These are phyloP conservation scores for Poa pratensis DNA, from an alignment of 176 grass and related monocot species.

Conservation along the genomic window DNA sequence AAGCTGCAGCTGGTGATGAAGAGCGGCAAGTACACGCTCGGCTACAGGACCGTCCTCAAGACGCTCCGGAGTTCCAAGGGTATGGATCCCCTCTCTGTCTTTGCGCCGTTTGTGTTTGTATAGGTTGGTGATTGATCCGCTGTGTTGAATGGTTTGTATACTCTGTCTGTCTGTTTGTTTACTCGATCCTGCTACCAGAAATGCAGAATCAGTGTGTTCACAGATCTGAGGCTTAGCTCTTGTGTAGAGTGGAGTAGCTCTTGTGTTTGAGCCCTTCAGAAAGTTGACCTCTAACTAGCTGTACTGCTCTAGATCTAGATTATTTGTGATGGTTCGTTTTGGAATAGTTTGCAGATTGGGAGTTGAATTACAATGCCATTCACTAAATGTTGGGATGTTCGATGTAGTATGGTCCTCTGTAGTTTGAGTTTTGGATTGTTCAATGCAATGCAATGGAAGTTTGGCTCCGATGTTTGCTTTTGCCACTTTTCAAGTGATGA, in stretches of 20 bases:
- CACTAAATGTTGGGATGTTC: not conserved
- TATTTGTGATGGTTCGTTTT: not conserved
- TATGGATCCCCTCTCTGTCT: conserved; percentile 18
- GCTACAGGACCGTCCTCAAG: conserved; percentile 96
- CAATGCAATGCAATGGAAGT: not conserved
- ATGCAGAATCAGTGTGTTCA: not conserved
- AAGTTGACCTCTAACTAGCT: not conserved
- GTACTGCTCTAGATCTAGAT: not conserved
- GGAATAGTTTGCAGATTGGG: not conserved
- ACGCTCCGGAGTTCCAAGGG: conserved; percentile 93
- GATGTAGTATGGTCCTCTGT: not conserved
- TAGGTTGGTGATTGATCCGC: not conserved
- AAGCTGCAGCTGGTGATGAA: conserved; percentile 98
- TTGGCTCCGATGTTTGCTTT: not conserved
- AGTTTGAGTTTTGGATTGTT: not conserved
- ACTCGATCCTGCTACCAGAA: not conserved
- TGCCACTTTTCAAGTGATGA: not conserved
- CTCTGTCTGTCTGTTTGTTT: not conserved
- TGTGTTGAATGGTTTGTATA: not conserved
- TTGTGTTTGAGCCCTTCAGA: not conserved
- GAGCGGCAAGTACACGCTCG: conserved; percentile 96
- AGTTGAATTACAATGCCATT: not conserved
- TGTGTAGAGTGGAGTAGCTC: not conserved
- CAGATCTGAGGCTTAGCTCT: not conserved
- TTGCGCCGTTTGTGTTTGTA: not conserved